Base-by-base conservation (phyloP, 208 protist genomes). In the Naegleria lovaniensis region DNA sequence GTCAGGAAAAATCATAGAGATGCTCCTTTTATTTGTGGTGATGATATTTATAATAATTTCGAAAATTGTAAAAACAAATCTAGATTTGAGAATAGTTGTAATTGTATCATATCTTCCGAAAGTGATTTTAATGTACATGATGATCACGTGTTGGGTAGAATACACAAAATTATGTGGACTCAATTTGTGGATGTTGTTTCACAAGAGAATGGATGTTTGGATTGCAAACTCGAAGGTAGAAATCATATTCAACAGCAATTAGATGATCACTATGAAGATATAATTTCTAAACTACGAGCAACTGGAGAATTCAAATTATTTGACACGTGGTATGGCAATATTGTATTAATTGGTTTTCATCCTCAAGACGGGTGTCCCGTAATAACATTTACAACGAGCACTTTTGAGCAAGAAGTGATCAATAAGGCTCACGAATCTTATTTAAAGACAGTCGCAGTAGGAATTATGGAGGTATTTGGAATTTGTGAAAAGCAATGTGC, bases 151-250 rank as follows among this genome's bases (percentile, higher is more conserved):
- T 29, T 67, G 19, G 55, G 55, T 29, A 67, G 55, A 29, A 67
- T 67, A 67, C 55, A 67, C 55, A 67, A 67, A 67, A 67, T 67
- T 29, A 29, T 67, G 22, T 67, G 22, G 11, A 29, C 6, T 3
- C 55, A 67, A 67, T 67, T 67, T 67, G 55, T 67, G 55, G 55
- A 67, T 67, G 55, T 67, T 67, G 55, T 67, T 67, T 67, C 55
- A 22, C 55, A 67, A 29, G 55, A 67, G 13, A 67, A 67, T 67
- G 55, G 55, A 67, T 0, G 22, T 67, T 4, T 67, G 2, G 13
- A 67, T 15, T 67, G 55, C 22, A 15, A 67, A 29, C 11, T 15
- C 19, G 22, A 67, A 29, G 55, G 55, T 29, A 29, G 55, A 67
- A 67, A 67, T 67, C 19, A 15, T 67, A 29, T 67, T 67, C 55